Evolutionary conservation across 257 asterid genomes (phyloP), one percentile per base, ranked within the genome.

Genomic region (Schizonepeta tenuifolia): DNA sequence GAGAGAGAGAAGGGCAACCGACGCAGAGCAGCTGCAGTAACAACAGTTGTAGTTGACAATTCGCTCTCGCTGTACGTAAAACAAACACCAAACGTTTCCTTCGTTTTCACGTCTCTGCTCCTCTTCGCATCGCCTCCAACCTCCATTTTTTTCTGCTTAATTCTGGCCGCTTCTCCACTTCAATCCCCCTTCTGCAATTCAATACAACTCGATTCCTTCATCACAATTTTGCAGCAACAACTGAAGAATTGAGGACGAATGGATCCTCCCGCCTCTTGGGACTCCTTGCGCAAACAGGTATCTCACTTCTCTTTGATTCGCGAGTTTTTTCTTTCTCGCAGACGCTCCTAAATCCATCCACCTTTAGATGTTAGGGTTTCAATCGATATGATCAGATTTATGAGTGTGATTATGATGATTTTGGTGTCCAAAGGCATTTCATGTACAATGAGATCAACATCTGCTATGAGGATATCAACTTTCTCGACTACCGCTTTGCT

Each of bases 241-340:
- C 11, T 57, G 9, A n/a, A 40, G 15, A 63, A 41, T 13, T 10
- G 18, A 49, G 33, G 20, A 41, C 60, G 20, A 64, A 89, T 86
- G 94, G 98, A 92, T 87, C 94, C 92, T 75, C 88, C 95, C n/a
- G 77, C 70, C 81, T 88, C 98, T 36, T 92, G 98, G 98, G 98
- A 93, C 78, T 86, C 97, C 74, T 83, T 93, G 87, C 95, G 98
- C 31, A 93, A 93, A 70, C 96, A 93, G 98, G 98, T 90, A 41
- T 41, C 49, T 26, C 12, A 24, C 20, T 51, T 69, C 53, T 44
- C 2, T 65, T 54, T 40, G 51, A n/a, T 77, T 72, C 28, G 70
- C n/a, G n/a, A 69, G 35, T 66, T 31, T 43, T 4, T 64, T 64
- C 40, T 18, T 15, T 21, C 60, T 54, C 21, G 50, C 59, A 10